These are phyloP conservation scores for Zygoascus flipseniorum DNA, from an alignment of 805 yeast genomes.

Conservation along the genomic window DNA sequence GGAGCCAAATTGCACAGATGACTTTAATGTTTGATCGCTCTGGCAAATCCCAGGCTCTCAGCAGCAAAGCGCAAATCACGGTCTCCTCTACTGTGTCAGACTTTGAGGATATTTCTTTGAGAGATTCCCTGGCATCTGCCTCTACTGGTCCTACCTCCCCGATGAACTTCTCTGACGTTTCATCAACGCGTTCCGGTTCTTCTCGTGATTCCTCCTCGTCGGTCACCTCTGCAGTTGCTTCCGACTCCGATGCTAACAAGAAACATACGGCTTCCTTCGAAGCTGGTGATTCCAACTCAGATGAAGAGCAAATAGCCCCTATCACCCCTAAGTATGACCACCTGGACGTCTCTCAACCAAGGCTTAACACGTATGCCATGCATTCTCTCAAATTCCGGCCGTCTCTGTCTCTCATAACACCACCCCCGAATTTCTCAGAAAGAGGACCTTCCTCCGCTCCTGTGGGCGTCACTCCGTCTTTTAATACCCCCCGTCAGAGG, in stretches of 20 bases:
- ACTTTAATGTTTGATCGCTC: not conserved
- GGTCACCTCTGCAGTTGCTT: conserved; percentile 5
- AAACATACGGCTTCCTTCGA: not conserved
- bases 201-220: conserved; percentile 10
- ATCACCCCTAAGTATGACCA: not conserved
- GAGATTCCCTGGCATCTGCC: conserved; percentile 7
- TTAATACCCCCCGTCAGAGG: not conserved
- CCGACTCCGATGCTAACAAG: not conserved
- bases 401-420: not conserved
- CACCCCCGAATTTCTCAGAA: too few species aligned
- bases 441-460: not conserved
- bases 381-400: conserved; percentile 11
- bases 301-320: not conserved
- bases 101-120: conserved; percentile 15
- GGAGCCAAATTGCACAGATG: too few species aligned
- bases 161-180: conserved; percentile 10
- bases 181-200: conserved; percentile 9
- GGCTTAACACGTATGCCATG: conserved; percentile 12
- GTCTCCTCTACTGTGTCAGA: conserved; percentile 4
- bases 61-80: not conserved
- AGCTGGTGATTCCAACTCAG: not conserved
- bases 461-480: not conserved
- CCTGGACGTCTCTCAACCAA: not conserved
- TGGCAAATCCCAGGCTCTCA: not conserved
- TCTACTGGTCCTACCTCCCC: conserved; percentile 8